A percentile compares a stretch with the other conserved stretches of the same genome.
Conservation (phyloP, 23 red algal genomes). For the Chondrus crispus region DNA sequence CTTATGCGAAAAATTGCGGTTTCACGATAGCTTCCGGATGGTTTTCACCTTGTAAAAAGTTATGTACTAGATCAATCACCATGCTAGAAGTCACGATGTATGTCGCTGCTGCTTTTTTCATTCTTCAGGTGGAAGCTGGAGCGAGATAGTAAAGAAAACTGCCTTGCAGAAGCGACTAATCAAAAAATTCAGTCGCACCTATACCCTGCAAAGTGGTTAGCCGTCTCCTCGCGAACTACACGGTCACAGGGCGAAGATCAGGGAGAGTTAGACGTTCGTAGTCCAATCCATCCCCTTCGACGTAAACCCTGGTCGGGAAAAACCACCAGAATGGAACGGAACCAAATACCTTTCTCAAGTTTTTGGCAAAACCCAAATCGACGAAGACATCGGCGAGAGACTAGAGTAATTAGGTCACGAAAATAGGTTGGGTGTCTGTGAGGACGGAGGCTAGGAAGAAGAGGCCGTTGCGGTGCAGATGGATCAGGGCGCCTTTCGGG, state of each 20-base stretch:
- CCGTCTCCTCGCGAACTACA: background rate
- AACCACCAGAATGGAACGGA: conserved; percentile 42
- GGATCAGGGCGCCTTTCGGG: conserved; percentile 59
- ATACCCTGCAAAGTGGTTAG: background rate
- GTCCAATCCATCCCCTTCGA: conserved; percentile 53
- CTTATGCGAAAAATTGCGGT: conserved; percentile 22
- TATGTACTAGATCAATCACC: too few species aligned
- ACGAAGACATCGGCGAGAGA: conserved; percentile 56
- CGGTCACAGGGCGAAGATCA: background rate
- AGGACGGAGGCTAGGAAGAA: conserved; percentile 67
- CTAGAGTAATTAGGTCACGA: conserved; percentile 69
- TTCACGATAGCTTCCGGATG: too few species aligned
- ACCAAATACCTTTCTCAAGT: conserved; percentile 61
- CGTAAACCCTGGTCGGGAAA: conserved; percentile 46
- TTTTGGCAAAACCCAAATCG: conserved; percentile 63
- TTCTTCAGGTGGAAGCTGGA: too few species aligned
- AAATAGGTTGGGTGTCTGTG: conserved; percentile 44
- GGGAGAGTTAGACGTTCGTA: conserved; percentile 15
- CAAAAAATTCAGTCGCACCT: too few species aligned
- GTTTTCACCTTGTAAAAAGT: too few species aligned
- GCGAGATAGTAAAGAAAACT: too few species aligned
- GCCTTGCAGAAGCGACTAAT: too few species aligned
- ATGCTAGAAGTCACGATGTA: too few species aligned
- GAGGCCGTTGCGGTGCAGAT: conserved; percentile 66
- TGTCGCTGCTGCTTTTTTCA: too few species aligned